A percentile compares a stretch with the other conserved stretches of the same genome.
phyloP scores from a whole-genome alignment of 345 rosid genomes.

The Noccaea bulbosa region DNA sequence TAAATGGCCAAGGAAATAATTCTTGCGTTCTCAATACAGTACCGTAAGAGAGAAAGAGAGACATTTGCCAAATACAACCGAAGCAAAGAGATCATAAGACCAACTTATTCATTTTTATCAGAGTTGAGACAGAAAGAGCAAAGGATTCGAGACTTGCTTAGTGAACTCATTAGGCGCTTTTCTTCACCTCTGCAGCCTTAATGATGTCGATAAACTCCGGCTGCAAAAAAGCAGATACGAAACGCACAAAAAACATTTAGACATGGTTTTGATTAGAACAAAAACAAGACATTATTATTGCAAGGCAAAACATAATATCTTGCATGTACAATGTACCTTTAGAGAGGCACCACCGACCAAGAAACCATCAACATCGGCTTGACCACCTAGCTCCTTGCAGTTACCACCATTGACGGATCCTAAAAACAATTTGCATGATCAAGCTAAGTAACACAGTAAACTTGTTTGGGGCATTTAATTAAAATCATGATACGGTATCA shows the following conservation, averaged over 20 bases:
- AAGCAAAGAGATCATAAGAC: slow-evolving; percentile 30
- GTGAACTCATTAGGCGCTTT: slow-evolving; percentile 34
- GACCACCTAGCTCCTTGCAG: slow-evolving; percentile 78
- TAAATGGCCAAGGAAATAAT: slow-evolving; percentile 11
- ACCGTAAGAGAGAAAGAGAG: background rate
- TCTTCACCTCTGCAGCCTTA: slow-evolving; percentile 47
- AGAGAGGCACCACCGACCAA: slow-evolving; percentile 92
- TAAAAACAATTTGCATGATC: slow-evolving; percentile 31
- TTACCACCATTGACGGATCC: slow-evolving; percentile 85
- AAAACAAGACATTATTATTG: background rate
- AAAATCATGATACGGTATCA: background rate
- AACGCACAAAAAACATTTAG: too few species aligned
- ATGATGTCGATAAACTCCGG: slow-evolving; percentile 48
- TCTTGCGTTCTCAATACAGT: slow-evolving; percentile 21
- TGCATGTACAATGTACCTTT: too few species aligned
- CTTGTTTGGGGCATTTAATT: background rate
- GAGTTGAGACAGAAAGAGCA: background rate
- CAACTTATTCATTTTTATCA: slow-evolving; percentile 35
- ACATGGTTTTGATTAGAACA: background rate
- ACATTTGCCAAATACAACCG: slow-evolving; percentile 16
- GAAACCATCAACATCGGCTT: slow-evolving; percentile 86
- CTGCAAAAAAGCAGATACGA: slow-evolving; percentile 31
- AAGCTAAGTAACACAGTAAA: slow-evolving; percentile 6
- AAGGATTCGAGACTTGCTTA: background rate
- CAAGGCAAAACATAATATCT: background rate